Base-by-base conservation (phyloP, 2,329 filamentous ascomycete genomes). In the Sclerotinia spermophila region DNA sequence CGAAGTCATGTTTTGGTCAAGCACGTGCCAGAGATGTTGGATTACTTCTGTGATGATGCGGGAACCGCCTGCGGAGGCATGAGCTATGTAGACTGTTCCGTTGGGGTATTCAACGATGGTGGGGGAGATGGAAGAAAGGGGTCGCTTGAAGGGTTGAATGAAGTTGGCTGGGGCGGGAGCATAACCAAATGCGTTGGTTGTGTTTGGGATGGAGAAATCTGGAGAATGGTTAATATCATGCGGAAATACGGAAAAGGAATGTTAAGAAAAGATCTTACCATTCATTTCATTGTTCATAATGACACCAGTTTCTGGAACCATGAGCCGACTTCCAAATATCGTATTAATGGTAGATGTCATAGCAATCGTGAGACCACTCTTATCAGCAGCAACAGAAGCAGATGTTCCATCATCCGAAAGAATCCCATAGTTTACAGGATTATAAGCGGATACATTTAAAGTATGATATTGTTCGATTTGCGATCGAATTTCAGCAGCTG, bases 311-410 rank as follows among this genome's bases (percentile, higher is more conserved):
- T 91, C 88, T 0, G 89, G 89, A 2, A 78, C 84, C 76, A 91
- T 85, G 68, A 92, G 75, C 42, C 84, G 82, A 70, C 84, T 88
- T 62, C 90, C 90, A 74, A 92, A 92, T 4, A 89, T 82, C 3
- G 90, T 82, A 76, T 92, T 92, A 71, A 92, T 82, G 0, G 90
- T 92, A 2, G 87, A 89, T 0, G 89, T 92, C 2, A 90, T 81
- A 0, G 87, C 86, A 71, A 92, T 84, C 10, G 89, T 84, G 71
- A 92, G 79, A 0, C 90, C 90, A 0, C 83, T 83, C 60, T 82
- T 81, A 77, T 92, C 90, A 2, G 85, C 84, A 0, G 86, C 81
- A 0, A 88, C 82, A 51, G 84, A 78, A 67, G 86, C 84, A 0
- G 84, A 85, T 7, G 85, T 87, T 59, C 85, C 85, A 7, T 82